Evolutionary conservation across 2,329 filamentous ascomycete genomes (phyloP).

Genomic region (Ophidiomyces ophidiicola): DNA sequence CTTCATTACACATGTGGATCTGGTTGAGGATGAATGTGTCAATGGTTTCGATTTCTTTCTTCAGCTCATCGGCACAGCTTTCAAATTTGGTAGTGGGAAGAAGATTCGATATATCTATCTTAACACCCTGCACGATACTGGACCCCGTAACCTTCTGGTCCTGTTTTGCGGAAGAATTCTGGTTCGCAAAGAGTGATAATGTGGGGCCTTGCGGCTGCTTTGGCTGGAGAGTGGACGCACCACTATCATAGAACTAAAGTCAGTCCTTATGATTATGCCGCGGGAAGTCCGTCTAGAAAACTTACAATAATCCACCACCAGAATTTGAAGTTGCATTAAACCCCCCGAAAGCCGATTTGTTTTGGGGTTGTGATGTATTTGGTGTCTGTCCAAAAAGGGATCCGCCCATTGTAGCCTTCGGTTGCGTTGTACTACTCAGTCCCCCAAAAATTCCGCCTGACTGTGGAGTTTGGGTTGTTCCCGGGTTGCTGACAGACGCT

Average conservation of each 20-base stretch:
- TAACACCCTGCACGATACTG: slow-evolving; percentile 52
- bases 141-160: slow-evolving; percentile 25
- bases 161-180: slow-evolving; percentile 21
- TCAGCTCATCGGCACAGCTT: slow-evolving; percentile 71
- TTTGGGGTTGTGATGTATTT: slow-evolving; percentile 14
- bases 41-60: slow-evolving; percentile 62
- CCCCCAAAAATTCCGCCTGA: slow-evolving; percentile 21
- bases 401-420: slow-evolving; percentile 16
- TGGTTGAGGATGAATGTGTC: slow-evolving; percentile 72
- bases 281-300: neutral
- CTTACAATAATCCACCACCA: slow-evolving; percentile 28
- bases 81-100: slow-evolving; percentile 83
- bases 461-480: slow-evolving; percentile 19
- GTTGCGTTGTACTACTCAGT: slow-evolving; percentile 14
- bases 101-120: slow-evolving; percentile 66
- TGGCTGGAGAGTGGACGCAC: slow-evolving; percentile 18
- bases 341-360: slow-evolving; percentile 23
- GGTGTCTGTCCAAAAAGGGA: slow-evolving; percentile 19
- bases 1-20: slow-evolving; percentile 58
- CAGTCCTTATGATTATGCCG: no score
- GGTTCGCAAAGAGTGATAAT: slow-evolving; percentile 29
- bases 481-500: slow-evolving; percentile 21
- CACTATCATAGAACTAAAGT: slow-evolving; percentile 16
- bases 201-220: slow-evolving; percentile 40
- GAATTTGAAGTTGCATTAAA: slow-evolving; percentile 21